Percentiles rank a stretch among this genome's conserved stretches.
These are phyloP conservation scores for Adansonia rubrostipa DNA, from an alignment of 441 rosid genomes.

Conservation along the genomic window DNA sequence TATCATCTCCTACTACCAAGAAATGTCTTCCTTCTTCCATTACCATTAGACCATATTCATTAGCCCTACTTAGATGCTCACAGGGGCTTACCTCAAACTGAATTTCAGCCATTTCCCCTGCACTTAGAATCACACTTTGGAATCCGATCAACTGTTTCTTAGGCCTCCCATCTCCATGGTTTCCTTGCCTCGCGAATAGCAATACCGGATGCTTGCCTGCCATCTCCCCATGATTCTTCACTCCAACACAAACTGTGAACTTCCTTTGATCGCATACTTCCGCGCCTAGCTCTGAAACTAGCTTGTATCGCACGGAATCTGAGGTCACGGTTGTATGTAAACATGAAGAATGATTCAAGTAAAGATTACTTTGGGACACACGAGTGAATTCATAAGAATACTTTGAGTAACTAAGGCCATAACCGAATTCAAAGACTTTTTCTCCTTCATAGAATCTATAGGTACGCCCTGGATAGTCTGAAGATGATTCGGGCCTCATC, in stretches of 20 bases:
- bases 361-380: conserved; percentile 36
- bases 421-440: conserved; percentile 67
- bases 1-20: conserved; percentile 70
- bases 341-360: conserved; percentile 35
- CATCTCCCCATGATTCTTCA: conserved; percentile 67
- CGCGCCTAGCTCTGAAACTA: conserved; percentile 55
- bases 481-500: conserved; percentile 62
- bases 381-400: conserved; percentile 53
- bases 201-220: conserved; percentile 76
- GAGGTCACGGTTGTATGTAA: conserved; percentile 23
- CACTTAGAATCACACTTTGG: conserved; percentile 57
- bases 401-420: conserved; percentile 77
- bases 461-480: conserved; percentile 88
- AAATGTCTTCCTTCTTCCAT: conserved; percentile 63
- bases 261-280: conserved; percentile 49
- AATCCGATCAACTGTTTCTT: conserved; percentile 69
- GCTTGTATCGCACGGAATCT: conserved; percentile 26
- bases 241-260: conserved; percentile 50
- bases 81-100: conserved; percentile 63
- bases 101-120: conserved; percentile 55
- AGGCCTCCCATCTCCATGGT: conserved; percentile 51
- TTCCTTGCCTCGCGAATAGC: conserved; percentile 55
- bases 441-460: conserved; percentile 73
- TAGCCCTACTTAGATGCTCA: conserved; percentile 68
- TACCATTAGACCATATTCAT: conserved; percentile 67